These are phyloP conservation scores for Isoetes engelmannii DNA, from an alignment of 83 land plant species.

Conservation along the genomic window DNA sequence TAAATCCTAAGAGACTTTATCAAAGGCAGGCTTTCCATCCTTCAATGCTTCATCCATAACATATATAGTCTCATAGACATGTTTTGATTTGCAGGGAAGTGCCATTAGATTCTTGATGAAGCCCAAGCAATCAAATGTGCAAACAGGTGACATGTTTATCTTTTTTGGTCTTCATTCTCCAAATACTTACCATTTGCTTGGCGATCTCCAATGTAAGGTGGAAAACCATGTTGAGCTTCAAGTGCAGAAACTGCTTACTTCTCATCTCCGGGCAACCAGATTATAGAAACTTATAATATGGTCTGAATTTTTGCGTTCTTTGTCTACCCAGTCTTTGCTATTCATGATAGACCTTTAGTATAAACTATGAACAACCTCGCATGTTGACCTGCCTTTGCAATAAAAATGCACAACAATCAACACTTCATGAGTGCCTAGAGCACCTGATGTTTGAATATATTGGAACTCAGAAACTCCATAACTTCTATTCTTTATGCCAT, in stretches of 20 bases:
- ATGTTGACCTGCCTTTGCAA: too few species aligned
- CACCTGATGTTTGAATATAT: too few species aligned
- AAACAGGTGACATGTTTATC: constrained; percentile 48
- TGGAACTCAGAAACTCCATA: too few species aligned
- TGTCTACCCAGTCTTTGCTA: too few species aligned
- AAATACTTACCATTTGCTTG: not conserved
- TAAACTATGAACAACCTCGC: too few species aligned
- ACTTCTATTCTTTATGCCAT: too few species aligned
- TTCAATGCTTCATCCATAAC: not conserved
- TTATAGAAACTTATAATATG: too few species aligned
- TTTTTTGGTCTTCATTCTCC: constrained; percentile 1
- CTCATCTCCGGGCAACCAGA: too few species aligned
- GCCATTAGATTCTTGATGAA: constrained; percentile 94
- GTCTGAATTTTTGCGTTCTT: too few species aligned
- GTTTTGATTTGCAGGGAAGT: constrained; percentile 54
- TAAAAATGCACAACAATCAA: too few species aligned
- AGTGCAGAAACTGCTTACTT: constrained; percentile 90
- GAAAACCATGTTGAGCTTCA: constrained; percentile 89
- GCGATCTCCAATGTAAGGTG: constrained; percentile 61
- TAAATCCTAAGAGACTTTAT: constrained; percentile 85
- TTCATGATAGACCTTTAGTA: too few species aligned
- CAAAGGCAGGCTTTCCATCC: constrained; percentile 43
- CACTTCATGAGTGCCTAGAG: too few species aligned
- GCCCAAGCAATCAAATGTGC: constrained; percentile 99
- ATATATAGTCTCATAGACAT: not conserved